phyloP scores from a whole-genome alignment of 1,284 basidiomycete genomes.

The Agroathelia rolfsii region DNA sequence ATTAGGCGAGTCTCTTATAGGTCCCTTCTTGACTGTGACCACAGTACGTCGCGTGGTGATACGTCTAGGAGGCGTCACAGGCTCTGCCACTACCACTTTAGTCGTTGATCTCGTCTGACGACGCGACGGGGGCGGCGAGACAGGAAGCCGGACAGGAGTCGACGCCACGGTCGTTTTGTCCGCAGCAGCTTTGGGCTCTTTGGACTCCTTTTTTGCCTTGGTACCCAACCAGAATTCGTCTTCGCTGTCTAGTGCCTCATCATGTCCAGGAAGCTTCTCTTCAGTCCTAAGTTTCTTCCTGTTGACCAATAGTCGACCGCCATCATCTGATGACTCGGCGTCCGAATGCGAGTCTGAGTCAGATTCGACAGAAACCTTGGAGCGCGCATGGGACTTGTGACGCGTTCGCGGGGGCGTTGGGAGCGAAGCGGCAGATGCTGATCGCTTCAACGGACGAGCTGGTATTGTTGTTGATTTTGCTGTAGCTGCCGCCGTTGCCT shows the following conservation, averaged over 20 bases:
- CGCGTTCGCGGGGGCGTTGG: constrained; percentile 14
- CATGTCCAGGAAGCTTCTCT: constrained; percentile 13
- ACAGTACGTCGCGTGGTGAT: background rate
- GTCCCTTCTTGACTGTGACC: constrained; percentile 6
- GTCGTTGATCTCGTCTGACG: constrained; percentile 16
- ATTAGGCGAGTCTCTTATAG: constrained; percentile 28
- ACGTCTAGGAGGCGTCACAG: constrained; percentile 5
- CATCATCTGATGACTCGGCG: too few species aligned
- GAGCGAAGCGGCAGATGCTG: constrained; percentile 16
- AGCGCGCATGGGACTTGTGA: too few species aligned
- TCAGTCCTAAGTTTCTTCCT: constrained; percentile 26
- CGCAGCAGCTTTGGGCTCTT: constrained; percentile 7
- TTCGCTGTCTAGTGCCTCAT: constrained; percentile 24
- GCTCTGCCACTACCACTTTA: constrained; percentile 8
- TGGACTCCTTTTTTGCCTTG: constrained; percentile 6
- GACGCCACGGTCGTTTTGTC: constrained; percentile 4
- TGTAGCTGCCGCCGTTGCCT: too few species aligned
- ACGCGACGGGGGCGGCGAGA: constrained; percentile 34
- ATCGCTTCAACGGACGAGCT: constrained; percentile 27
- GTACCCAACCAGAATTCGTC: constrained; percentile 31
- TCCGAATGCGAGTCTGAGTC: too few species aligned
- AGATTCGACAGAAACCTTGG: too few species aligned
- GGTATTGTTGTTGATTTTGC: too few species aligned
- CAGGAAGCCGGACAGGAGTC: too few species aligned
- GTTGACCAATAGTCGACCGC: too few species aligned